Percentiles rank a stretch among this genome's conserved stretches.
These are phyloP conservation scores for Pyrenochaeta sp. DNA, from an alignment of 2,329 filamentous ascomycete species.

Conservation along the genomic window DNA sequence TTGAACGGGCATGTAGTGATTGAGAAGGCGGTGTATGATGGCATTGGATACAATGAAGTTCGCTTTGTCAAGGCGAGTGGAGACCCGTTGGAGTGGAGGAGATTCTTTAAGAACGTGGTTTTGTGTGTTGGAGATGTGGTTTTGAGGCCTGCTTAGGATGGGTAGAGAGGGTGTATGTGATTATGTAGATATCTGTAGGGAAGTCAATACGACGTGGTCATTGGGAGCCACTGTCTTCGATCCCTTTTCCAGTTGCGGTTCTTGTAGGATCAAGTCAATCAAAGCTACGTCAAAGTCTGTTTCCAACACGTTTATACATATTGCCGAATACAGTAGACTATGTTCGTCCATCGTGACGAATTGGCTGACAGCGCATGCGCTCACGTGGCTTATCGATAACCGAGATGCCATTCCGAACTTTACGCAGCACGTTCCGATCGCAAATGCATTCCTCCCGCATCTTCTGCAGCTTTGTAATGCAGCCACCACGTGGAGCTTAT, in stretches of 20 bases:
- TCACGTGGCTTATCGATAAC: slow-evolving; percentile 14
- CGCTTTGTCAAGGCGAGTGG: slow-evolving; percentile 94
- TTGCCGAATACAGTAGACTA: too few species aligned
- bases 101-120: slow-evolving; percentile 96
- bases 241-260: too few species aligned
- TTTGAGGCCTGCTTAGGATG: slow-evolving; percentile 50
- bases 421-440: slow-evolving; percentile 6
- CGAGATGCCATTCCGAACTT: slow-evolving; percentile 16
- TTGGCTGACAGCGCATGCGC: background rate
- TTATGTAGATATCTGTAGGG: too few species aligned
- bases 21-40: slow-evolving; percentile 70
- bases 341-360: too few species aligned
- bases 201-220: too few species aligned
- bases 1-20: slow-evolving; percentile 79
- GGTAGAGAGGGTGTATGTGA: too few species aligned
- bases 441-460: slow-evolving; percentile 5
- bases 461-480: slow-evolving; percentile 15
- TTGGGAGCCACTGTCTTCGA: too few species aligned
- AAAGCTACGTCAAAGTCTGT: too few species aligned
- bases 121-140: slow-evolving; percentile 87
- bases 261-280: too few species aligned
- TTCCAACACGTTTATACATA: too few species aligned
- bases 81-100: slow-evolving; percentile 93
- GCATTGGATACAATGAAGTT: slow-evolving; percentile 75
- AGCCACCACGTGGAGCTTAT: slow-evolving; percentile 5